Evolutionary conservation across 805 yeast species (phyloP).

Genomic region (Candida insectalens): DNA sequence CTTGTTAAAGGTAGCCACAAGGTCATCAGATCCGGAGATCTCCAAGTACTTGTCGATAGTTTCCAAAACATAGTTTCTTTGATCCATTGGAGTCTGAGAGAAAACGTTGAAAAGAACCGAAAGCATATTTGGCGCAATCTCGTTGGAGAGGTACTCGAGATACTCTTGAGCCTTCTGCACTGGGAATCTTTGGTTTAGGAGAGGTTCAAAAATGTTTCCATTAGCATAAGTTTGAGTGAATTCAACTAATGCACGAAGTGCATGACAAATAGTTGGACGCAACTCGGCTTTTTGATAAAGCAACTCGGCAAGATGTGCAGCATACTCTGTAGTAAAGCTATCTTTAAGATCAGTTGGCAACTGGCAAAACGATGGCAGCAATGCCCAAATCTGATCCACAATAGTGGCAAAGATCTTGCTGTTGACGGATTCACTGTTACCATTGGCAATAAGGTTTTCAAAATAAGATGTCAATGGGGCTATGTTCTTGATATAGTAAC

Average conservation of each 20-base stretch:
- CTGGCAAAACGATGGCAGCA: constrained; percentile 82
- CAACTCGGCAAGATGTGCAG: constrained; percentile 61
- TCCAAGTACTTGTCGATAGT: constrained; percentile 75
- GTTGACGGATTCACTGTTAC: constrained; percentile 51
- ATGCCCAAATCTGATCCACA: constrained; percentile 85
- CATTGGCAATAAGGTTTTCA: constrained; percentile 32
- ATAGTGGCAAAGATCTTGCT: constrained; percentile 75
- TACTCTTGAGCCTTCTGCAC: constrained; percentile 43
- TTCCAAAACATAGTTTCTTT: constrained; percentile 77
- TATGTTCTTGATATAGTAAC: constrained; percentile 51
- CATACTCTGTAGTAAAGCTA: constrained; percentile 68
- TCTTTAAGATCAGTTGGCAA: constrained; percentile 64
- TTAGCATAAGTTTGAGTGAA: constrained; percentile 56
- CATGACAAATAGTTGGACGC: constrained; percentile 77
- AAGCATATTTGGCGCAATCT: constrained; percentile 59
- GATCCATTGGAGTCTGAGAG: constrained; percentile 77
- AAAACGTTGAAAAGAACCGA: constrained; percentile 89
- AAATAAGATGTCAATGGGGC: constrained; percentile 57
- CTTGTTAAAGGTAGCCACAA: constrained; percentile 71
- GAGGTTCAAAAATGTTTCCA: constrained; percentile 51
- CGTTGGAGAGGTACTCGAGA: constrained; percentile 51
- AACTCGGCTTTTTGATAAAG: constrained; percentile 67
- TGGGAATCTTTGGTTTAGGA: constrained; percentile 55
- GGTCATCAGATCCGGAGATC: constrained; percentile 56
- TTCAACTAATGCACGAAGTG: constrained; percentile 68